Conservation (phyloP, 331 rosid species). For the Telfairia occidentalis region DNA sequence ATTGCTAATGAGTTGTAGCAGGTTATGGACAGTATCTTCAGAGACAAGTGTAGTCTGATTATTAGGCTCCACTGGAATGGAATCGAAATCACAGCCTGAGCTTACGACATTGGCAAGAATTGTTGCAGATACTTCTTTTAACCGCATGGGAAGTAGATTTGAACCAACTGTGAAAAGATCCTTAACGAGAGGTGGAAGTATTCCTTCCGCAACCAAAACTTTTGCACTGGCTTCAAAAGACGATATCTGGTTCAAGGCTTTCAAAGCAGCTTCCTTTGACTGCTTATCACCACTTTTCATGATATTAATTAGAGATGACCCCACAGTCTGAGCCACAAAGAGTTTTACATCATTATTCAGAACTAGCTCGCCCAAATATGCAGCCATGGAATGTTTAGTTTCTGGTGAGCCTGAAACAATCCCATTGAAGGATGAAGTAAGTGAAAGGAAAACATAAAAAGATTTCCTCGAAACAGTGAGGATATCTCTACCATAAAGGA, state of each 20-base stretch:
- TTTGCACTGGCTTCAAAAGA: slow-evolving; percentile 80
- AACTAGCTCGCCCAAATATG: slow-evolving; percentile 80
- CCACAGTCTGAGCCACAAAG: slow-evolving; percentile 65
- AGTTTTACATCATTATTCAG: slow-evolving; percentile 76
- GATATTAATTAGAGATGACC: slow-evolving; percentile 68
- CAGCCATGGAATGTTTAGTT: slow-evolving; percentile 78
- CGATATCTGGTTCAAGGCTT: slow-evolving; percentile 91
- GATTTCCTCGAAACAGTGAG: neutral
- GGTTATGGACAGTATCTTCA: slow-evolving; percentile 76
- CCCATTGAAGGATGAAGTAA: slow-evolving; percentile 21
- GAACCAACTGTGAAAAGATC: slow-evolving; percentile 88
- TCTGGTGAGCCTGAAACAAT: slow-evolving; percentile 73
- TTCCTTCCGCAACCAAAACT: slow-evolving; percentile 82
- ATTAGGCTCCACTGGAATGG: slow-evolving; percentile 64
- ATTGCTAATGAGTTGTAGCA: slow-evolving; percentile 91
- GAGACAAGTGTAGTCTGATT: slow-evolving; percentile 82
- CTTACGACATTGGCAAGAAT: slow-evolving; percentile 83
- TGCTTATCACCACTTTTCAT: slow-evolving; percentile 69
- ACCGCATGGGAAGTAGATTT: slow-evolving; percentile 66
- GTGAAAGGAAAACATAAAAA: slow-evolving; percentile 3
- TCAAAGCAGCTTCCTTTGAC: slow-evolving; percentile 86
- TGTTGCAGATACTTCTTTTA: slow-evolving; percentile 88
- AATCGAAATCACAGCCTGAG: slow-evolving; percentile 77
- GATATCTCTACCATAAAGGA: neutral
- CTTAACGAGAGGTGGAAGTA: slow-evolving; percentile 84